A percentile compares a stretch with the other conserved stretches of the same genome.
Evolutionary conservation across 768 basidiomycete species (phyloP).

Genomic region (Auricularia cornea): DNA sequence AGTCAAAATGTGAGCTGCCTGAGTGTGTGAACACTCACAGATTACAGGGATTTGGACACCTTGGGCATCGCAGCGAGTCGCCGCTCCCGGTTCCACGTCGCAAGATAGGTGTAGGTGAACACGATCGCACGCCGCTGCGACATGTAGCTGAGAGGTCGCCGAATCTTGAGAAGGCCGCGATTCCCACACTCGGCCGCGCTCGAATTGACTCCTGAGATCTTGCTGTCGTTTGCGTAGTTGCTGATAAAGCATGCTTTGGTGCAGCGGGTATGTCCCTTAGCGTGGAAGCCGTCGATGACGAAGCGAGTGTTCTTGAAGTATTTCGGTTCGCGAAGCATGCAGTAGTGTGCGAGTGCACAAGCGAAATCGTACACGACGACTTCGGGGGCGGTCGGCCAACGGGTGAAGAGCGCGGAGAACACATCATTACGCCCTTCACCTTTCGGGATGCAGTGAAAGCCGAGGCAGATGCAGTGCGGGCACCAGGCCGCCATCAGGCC

Average conservation of each 20-base stretch:
- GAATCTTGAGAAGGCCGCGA: slow-evolving; percentile 15
- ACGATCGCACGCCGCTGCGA: slow-evolving; percentile 18
- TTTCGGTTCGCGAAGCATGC: slow-evolving; percentile 19
- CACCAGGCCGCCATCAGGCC: neutral
- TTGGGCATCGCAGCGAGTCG: too few species aligned
- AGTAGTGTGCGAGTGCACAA: slow-evolving; percentile 26
- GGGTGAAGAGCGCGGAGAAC: slow-evolving; percentile 30
- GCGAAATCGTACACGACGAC: slow-evolving; percentile 25
- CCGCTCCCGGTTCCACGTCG: neutral
- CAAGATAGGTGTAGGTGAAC: slow-evolving; percentile 11
- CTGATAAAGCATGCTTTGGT: slow-evolving; percentile 21
- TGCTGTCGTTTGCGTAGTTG: slow-evolving; percentile 21
- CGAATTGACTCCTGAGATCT: slow-evolving; percentile 20
- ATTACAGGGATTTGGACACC: too few species aligned
- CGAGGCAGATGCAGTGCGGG: neutral
- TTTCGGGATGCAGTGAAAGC: slow-evolving; percentile 18
- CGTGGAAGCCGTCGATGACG: slow-evolving; percentile 28
- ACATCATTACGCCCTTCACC: slow-evolving; percentile 24
- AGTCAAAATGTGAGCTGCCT: too few species aligned
- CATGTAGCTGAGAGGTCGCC: slow-evolving; percentile 26
- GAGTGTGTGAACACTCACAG: too few species aligned
- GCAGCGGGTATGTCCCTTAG: slow-evolving; percentile 27
- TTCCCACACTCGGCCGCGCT: slow-evolving; percentile 23
- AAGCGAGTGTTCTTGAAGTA: slow-evolving; percentile 28
- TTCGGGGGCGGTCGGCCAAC: slow-evolving; percentile 21